Evolutionary conservation across 768 basidiomycete species (phyloP), one percentile per base, ranked within the genome.

Genomic region (Rhodotorula taiwanensis): DNA sequence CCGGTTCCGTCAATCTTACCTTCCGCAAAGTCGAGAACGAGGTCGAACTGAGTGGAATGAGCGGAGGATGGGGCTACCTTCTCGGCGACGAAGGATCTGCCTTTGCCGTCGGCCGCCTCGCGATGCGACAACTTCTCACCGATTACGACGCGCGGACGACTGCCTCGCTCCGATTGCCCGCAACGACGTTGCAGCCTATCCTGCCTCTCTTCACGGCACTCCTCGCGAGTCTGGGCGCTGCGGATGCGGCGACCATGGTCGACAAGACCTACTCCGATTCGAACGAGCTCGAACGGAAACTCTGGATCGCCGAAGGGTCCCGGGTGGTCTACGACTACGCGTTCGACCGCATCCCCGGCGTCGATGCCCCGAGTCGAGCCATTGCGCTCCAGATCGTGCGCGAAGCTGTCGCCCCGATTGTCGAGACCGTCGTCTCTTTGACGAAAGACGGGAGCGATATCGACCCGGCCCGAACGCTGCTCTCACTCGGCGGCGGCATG

Each of bases 31-130:
- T n/a, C 65, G 70, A 7, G 54, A 52, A 18, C 9, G 31, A 70
- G 21, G 51, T 75, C 15, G 62, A 67, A 18, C 66, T 72, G 39
- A 66, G 72, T 1, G 75, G 62, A 2, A 42, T 72, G 1, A 60
- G 56, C 5, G 58, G 73, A 39, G 75, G 75, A 2, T 74, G 73
- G 73, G 75, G 75, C 1, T 73, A 70, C 59, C 33, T 75, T 10
- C 70, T 76, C 13, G 72, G 74, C 27, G 75, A 76, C 66, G 75
- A 75, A 59, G 75, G 75, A 0, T 75, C 74, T 0, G 75, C 73
- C n/a, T 75, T 71, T 55, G 62, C 58, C 52, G 54, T 76, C 55
- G 71, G 70, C 7, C 70, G 72, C 25, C 63, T 73, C 11, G 73
- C 73, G 25, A 70, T 75, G 49, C 70, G 71, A 5, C 55, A 53